Evolutionary conservation across 169 alveolate species (phyloP), one percentile per base, ranked within the genome.

Genomic region (Plasmodium gallinaceum): DNA sequence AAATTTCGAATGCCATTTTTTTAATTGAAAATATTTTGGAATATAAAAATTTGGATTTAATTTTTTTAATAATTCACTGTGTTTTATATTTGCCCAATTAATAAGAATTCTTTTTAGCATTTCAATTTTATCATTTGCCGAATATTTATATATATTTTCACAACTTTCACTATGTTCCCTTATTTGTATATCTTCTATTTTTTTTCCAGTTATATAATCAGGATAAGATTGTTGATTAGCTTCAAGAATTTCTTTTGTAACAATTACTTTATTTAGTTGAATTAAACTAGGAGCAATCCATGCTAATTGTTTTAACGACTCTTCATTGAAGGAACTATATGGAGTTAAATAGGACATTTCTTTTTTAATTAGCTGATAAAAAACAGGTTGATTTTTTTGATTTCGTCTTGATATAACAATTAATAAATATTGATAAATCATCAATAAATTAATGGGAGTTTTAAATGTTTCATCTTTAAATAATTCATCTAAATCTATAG

Each of bases 141-240:
- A 70, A 37, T 70, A 71, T 43, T 70, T 71, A 71, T 86, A 86
- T 60, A 86, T 70, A 86, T 86, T 70, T 43, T 69, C 76, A 54
- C 86, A 71, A 20, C 43, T 52, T 43, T 70, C 87, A 22, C 69
- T 70, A 71, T 86, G 75, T 37, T 86, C 92, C 14, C 92, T 60
- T 60, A 86, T 72, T 86, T 86, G 88, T 60, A 86, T 86, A 72
- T 86, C 92, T 86, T 86, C 92, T 43, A 86, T 22, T 39, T 86
- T 86, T 64, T 65, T 70, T 58, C 92, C 92, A 26, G 92, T 86
- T 8, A 72, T 58, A 72, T 42, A 72, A 1, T 86, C 88, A 0
- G 92, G 48, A 65, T 86, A 86, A 14, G 43, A 18, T 52, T 60
- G 24, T 18, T 58, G 87, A 60, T 86, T 58, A 20, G 74, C 14